These are phyloP conservation scores for Aristolochia californica DNA, from an alignment of 164 flowering plant genomes.

Conservation along the genomic window DNA sequence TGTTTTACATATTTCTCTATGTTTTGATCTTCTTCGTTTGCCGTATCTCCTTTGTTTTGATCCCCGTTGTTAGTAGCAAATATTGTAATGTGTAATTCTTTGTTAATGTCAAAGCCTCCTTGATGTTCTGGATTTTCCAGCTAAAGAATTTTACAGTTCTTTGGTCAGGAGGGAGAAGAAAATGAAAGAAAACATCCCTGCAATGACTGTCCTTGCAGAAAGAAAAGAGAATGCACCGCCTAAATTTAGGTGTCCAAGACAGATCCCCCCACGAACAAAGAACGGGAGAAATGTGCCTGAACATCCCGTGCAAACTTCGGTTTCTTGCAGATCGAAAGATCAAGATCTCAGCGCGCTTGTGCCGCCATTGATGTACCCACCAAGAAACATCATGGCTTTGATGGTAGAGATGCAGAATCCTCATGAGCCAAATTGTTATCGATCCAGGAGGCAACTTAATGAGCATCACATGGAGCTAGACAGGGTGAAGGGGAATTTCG, in stretches of 20 bases:
- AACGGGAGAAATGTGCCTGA: neutral
- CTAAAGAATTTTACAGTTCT: neutral
- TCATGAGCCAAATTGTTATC: neutral
- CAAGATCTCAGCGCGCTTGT: conserved; percentile 7
- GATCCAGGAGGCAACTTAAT: too few species aligned
- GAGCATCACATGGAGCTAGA: too few species aligned
- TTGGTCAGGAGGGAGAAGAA: conserved; percentile 13
- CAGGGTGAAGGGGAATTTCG: too few species aligned
- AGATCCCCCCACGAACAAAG: neutral
- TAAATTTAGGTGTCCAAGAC: neutral
- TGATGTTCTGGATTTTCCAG: too few species aligned
- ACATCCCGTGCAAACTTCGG: neutral
- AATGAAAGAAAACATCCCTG: conserved; percentile 9
- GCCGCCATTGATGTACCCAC: conserved; percentile 23
- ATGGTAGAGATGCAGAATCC: neutral
- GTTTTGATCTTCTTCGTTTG: neutral
- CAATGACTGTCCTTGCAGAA: neutral
- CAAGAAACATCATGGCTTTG: conserved; percentile 11
- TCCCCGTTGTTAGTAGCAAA: too few species aligned
- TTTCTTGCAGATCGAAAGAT: neutral
- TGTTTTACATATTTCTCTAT: too few species aligned
- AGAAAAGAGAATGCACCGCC: conserved; percentile 1
- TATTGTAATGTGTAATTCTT: too few species aligned
- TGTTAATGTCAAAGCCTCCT: too few species aligned
- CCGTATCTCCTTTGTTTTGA: neutral